A percentile compares a stretch with the other conserved stretches of the same genome.
These are phyloP conservation scores for Dalbergia cultrata DNA, from an alignment of 306 rosid species.

Conservation along the genomic window DNA sequence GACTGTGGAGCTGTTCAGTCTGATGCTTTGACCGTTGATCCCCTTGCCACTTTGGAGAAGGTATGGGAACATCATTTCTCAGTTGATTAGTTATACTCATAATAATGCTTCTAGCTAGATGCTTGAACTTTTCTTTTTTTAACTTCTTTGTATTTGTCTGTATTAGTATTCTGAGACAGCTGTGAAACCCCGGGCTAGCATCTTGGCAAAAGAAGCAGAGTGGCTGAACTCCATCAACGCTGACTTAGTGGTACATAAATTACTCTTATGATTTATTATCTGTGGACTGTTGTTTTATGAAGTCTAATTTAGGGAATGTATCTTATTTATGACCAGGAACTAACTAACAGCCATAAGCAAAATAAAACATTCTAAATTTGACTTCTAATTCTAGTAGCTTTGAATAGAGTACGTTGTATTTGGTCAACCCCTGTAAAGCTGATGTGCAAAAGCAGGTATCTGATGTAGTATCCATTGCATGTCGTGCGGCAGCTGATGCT, in stretches of 20 bases:
- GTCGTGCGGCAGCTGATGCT: conserved; percentile 97
- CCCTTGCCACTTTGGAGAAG: conserved; percentile 93
- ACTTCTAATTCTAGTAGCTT: conserved; percentile 29
- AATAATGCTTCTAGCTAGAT: neutral
- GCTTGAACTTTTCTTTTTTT: conserved; percentile 3
- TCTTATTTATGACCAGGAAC: neutral
- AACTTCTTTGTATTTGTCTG: conserved; percentile 29
- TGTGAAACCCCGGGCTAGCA: conserved; percentile 78
- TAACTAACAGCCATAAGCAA: neutral
- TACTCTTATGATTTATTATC: conserved; percentile 19
- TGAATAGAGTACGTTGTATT: neutral
- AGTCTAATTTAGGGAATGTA: conserved; percentile 15
- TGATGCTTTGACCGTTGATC: conserved; percentile 96
- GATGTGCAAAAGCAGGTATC: conserved; percentile 68
- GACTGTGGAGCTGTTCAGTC: conserved; percentile 99
- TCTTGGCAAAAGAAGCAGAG: conserved; percentile 76
- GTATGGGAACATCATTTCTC: conserved; percentile 48
- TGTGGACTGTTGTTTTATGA: neutral
- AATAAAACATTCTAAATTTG: conserved; percentile 19
- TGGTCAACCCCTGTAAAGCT: conserved; percentile 40
- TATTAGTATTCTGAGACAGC: conserved; percentile 88
- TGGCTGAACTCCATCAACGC: conserved; percentile 94
- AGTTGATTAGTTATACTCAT: conserved; percentile 19
- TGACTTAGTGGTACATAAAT: conserved; percentile 82
- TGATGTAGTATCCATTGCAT: conserved; percentile 96